Base-by-base conservation (phyloP, 805 yeast genomes). In the Kodamaea fukazawae region DNA sequence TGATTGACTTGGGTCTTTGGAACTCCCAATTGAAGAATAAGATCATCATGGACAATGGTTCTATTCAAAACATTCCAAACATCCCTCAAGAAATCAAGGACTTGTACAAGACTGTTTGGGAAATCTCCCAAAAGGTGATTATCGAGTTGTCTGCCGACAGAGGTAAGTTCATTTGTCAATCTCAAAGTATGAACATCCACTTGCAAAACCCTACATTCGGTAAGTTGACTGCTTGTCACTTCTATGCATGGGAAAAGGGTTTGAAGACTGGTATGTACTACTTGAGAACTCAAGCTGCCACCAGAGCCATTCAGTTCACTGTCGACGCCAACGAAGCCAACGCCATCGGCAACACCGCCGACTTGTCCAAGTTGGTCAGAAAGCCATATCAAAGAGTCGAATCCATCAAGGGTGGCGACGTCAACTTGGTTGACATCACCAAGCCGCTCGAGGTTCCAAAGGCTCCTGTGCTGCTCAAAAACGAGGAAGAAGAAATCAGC, bases 201-300 rank as follows among this genome's bases (percentile, higher is more conserved):
- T 73, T 93, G 63, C 79, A 77, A 60, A 82, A 81, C 45, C 97
- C 97, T 44, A 89, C 98, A 2, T 86, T 88, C 91, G 95, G 96
- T 55, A 93, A 93, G 65, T 76, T 93, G 59, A 93, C 98, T 4
- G 81, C 93, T 49, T 93, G 93, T 97, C 99, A 93, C 65, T 93
- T 93, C 74, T 91, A 93, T 60, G 98, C 96, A 34, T 93, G 99
- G 99, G 86, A 86, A 73, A 88, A 86, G 72, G 99, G 99, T 45
- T 77, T 93, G 61, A 93, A 93, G 76, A 93, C 99, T 4, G 99
- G 99, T 57, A 91, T 93, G 95, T 93, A 93, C 74, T 93, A 93
- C 67, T 73, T 93, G 63, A 83, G 98, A 67, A 91, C 98, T 8
- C 95, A 87, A 74, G 96, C 98, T 45, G 99, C 99, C 14, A 79